Percentiles rank a stretch among this genome's conserved stretches.
These are phyloP conservation scores for Nothopassalora personata DNA, from an alignment of 2,329 filamentous ascomycete genomes.

Conservation along the genomic window DNA sequence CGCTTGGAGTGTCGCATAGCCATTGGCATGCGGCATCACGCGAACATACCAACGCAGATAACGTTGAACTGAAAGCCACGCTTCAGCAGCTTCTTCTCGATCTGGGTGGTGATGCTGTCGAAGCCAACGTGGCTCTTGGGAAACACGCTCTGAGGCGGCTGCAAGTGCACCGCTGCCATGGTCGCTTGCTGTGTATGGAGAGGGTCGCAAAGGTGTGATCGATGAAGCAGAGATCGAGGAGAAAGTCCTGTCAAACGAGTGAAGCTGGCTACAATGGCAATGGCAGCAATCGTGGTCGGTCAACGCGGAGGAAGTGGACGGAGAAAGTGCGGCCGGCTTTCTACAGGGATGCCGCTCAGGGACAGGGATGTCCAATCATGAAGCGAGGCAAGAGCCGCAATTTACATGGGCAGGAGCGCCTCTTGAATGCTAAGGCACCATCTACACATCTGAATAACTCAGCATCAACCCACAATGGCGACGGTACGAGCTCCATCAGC, in stretches of 20 bases:
- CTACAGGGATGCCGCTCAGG: conserved; percentile 11
- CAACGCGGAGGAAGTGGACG: conserved; percentile 4
- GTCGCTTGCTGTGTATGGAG: conserved; percentile 3
- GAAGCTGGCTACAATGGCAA: conserved; percentile 3
- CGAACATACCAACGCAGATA: conserved; percentile 89
- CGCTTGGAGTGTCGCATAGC: conserved; percentile 5
- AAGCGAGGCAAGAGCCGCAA: conserved; percentile 9
- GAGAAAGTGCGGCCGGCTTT: conserved; percentile 15
- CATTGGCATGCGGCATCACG: not conserved
- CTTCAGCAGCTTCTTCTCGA: conserved; percentile 99
- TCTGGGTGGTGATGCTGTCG: conserved; percentile 99
- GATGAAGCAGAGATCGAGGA: not conserved
- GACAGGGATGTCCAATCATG: conserved; percentile 17
- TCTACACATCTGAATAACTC: not conserved
- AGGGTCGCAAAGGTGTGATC: not conserved
- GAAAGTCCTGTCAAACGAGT: conserved; percentile 4
- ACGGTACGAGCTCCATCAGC: conserved; percentile 35
- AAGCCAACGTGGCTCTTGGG: conserved; percentile 99
- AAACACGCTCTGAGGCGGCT: conserved; percentile 56
- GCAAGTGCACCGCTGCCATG: conserved; percentile 46
- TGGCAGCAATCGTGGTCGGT: not conserved
- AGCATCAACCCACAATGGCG: conserved; percentile 31
- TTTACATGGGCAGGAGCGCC: conserved; percentile 1
- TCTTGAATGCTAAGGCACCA: not conserved
- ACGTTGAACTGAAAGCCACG: conserved; percentile 99